Percentiles rank a stretch among this genome's conserved stretches.
Evolutionary conservation across 2,329 filamentous ascomycete genomes (phyloP).

Genomic region (Microsporum ferrugineum): DNA sequence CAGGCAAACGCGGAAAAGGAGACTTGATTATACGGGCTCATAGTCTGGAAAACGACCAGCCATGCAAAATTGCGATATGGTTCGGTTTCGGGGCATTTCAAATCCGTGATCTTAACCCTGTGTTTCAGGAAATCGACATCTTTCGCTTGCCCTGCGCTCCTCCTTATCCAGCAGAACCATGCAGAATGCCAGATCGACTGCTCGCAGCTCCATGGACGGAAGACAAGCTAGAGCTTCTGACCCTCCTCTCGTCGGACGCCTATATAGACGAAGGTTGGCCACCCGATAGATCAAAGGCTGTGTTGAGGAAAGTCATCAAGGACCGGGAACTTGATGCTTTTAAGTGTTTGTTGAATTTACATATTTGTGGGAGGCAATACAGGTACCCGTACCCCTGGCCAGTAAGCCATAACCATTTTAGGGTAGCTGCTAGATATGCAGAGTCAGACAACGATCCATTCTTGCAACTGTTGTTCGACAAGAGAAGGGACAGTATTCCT

Average conservation of each 20-base stretch:
- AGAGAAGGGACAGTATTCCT: constrained; percentile 26
- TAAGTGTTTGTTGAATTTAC: constrained; percentile 21
- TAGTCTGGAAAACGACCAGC: constrained; percentile 5
- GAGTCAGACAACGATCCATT: constrained; percentile 21
- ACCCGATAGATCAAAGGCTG: constrained; percentile 21
- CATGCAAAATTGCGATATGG: constrained; percentile 28
- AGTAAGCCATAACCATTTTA: constrained; percentile 23
- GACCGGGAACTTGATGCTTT: constrained; percentile 27
- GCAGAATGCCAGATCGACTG: constrained; percentile 30
- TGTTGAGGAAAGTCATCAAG: constrained; percentile 27
- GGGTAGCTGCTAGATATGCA: constrained; percentile 22
- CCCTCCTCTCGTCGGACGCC: constrained; percentile 26
- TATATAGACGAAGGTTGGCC: constrained; percentile 28
- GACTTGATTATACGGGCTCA: constrained; percentile 22
- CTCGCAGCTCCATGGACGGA: constrained; percentile 30
- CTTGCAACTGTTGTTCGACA: constrained; percentile 21
- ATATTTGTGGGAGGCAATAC: constrained; percentile 24
- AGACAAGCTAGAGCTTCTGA: constrained; percentile 29
- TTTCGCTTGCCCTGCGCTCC: constrained; percentile 27
- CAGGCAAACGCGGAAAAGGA: constrained; percentile 22
- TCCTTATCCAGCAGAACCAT: constrained; percentile 15
- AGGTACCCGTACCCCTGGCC: constrained; percentile 26
- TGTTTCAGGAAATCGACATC: constrained; percentile 24
- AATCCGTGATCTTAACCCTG: constrained; percentile 20
- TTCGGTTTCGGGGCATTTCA: constrained; percentile 29